phyloP scores from a whole-genome alignment of 805 yeast species.

The Yamadazyma ubonensis region DNA sequence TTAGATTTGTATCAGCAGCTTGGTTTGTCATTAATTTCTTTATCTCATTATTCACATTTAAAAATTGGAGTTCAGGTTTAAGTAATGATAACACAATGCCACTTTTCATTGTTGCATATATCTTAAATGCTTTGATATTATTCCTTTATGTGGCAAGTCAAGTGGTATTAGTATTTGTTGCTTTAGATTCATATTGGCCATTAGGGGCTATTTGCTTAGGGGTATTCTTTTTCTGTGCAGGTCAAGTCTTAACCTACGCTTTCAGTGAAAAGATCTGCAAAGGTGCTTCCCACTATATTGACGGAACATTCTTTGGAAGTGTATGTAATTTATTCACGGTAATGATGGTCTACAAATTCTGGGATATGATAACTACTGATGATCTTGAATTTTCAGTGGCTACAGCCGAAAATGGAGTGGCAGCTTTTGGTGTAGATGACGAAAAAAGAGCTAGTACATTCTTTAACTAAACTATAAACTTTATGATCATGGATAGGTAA shows the following conservation, averaged over 20 bases:
- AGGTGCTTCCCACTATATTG: slow-evolving; percentile 79
- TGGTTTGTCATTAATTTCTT: slow-evolving; percentile 69
- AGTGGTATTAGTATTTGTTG: slow-evolving; percentile 60
- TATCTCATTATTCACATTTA: slow-evolving; percentile 70
- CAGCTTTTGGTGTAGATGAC: slow-evolving; percentile 27
- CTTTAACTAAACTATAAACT: slow-evolving; percentile 7
- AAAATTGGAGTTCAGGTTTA: slow-evolving; percentile 53
- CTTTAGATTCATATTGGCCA: slow-evolving; percentile 83
- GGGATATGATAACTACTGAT: slow-evolving; percentile 95
- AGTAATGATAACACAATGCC: slow-evolving; percentile 58
- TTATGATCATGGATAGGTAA: not conserved
- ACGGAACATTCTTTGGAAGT: slow-evolving; percentile 84
- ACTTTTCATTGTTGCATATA: slow-evolving; percentile 66
- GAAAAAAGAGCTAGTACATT: slow-evolving; percentile 30
- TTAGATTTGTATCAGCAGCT: slow-evolving; percentile 50
- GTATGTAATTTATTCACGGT: slow-evolving; percentile 74
- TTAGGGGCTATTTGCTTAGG: slow-evolving; percentile 78
- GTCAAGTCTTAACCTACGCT: slow-evolving; percentile 76
- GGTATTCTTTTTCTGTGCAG: slow-evolving; percentile 68
- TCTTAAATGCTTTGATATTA: slow-evolving; percentile 68
- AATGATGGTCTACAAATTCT: slow-evolving; percentile 94
- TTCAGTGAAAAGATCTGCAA: slow-evolving; percentile 67
- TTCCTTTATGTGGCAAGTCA: slow-evolving; percentile 66
- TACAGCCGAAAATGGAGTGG: slow-evolving; percentile 38
- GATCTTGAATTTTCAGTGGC: slow-evolving; percentile 88